Base-by-base conservation (phyloP, 768 basidiomycete species). In the Termitomyces heimii region DNA sequence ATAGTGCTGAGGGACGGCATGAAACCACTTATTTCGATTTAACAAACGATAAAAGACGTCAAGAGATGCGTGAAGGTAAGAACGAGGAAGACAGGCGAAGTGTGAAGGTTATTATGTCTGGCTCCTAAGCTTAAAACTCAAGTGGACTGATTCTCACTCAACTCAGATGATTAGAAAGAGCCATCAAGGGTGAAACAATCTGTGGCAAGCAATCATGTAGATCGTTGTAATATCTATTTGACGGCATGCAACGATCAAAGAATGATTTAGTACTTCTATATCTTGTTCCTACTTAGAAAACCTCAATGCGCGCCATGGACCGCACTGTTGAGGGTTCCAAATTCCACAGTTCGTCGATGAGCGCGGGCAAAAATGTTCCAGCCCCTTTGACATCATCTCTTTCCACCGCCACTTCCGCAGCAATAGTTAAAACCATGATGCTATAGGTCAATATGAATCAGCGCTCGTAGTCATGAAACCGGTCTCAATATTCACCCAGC, bases 341-440 rank as follows among this genome's bases (percentile, higher is more conserved):
- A 0, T 59, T 54, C 67, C 71, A 82, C 46, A 87, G 66, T 53
- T 77, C 78, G 65, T 89, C 86, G 39, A 89, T 82, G 62, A 89
- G 67, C 0, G 79, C 83, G 31, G 83, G 73, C 26, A 87, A 70
- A 68, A 90, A 88, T 7, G 85, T 82, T 34, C 83, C 85, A 6
- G 85, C 80, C 0, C 86, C 87, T 56, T 75, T 75, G 28, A 86
- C 81, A 54, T 77, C 73, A 1, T 69, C 62, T 39, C 77, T 71
- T 34, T 72, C 67, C 1, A 76, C 79, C 0, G 86, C 85, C 16
- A 84, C 40, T 64, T 89, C 84, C 9, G 84, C 80, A 1, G 84
- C 86, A 31, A 87, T 69, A 7, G 81, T 87, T 62, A 86, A 71
- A 1, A 81, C 79, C 55, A 86, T 70, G 0, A 85, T 73, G 1